phyloP scores from a whole-genome alignment of 257 asterid genomes.

The Asclepias syriaca region DNA sequence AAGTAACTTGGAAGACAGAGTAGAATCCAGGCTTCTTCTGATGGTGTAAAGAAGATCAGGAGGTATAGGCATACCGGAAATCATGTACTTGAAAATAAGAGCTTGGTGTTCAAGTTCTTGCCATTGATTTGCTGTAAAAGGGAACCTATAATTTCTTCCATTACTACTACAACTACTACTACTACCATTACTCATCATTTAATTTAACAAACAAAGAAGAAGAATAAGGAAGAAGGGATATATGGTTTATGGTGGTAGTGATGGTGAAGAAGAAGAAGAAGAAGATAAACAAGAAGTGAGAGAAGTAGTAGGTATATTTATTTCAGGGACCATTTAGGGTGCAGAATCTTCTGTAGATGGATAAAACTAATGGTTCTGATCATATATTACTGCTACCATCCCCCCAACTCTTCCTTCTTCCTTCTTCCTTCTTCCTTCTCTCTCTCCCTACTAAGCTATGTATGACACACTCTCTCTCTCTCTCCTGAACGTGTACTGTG shows the following conservation, averaged over 20 bases:
- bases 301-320: constrained; percentile 52
- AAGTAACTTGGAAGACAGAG: constrained; percentile 54
- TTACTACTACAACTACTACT: not conserved
- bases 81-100: constrained; percentile 81
- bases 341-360: constrained; percentile 85
- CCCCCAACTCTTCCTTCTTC: not conserved
- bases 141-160: constrained; percentile 39
- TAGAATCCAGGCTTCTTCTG: constrained; percentile 58
- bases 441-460: not conserved
- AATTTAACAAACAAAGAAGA: not conserved
- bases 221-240: not conserved
- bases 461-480: constrained; percentile 11
- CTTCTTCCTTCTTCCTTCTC: not conserved
- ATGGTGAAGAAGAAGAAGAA: not conserved
- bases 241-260: constrained; percentile 6
- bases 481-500: constrained; percentile 42
- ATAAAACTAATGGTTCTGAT: constrained; percentile 63
- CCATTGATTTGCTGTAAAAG: constrained; percentile 85
- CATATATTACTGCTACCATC: constrained; percentile 19
- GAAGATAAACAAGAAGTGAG: not conserved
- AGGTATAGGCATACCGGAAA: constrained; percentile 78
- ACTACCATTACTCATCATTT: constrained; percentile 34
- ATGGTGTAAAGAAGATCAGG: constrained; percentile 85
- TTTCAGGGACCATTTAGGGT: constrained; percentile 72
- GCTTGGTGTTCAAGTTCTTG: constrained; percentile 96